Evolutionary conservation across 139 green algal genomes (phyloP), one percentile per base, ranked within the genome.

Genomic region (Chlorella sp.): DNA sequence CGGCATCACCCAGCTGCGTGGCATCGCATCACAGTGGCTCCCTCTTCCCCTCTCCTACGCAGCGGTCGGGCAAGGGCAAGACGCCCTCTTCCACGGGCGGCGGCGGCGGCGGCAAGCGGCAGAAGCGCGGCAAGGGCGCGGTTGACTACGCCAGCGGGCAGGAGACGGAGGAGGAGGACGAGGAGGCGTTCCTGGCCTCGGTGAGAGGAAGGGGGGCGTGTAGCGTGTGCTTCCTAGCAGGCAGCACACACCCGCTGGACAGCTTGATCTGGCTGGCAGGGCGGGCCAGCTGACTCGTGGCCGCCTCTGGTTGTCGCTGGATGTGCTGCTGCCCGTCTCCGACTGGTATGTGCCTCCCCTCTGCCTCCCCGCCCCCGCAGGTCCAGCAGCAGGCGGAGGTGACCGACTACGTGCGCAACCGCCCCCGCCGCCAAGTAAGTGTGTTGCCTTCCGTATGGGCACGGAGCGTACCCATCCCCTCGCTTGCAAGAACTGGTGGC

Each of bases 401-500:
- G 48, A 96, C 93, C 24, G 93, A 94, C 64, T 96, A 96, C 74
- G 90, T 90, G 3, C 82, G 87, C 64, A 92, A 92, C 74, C 86
- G 94, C 72, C 94, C 94, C 1, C 82, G 89, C 26, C 89, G 91
- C n/a, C 87, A 92, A 60, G 70, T 38, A 13, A 79, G 84, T 80
- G 65, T 26, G 8, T 26, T 34, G 36, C n/a, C n/a, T n/a, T n/a
- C n/a, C n/a, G n/a, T n/a, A n/a, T n/a, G n/a, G n/a, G n/a, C n/a
- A n/a, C n/a, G n/a, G n/a, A n/a, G n/a, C n/a, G n/a, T n/a, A n/a
- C n/a, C 32, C n/a, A 44, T 67, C 19, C 58, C 6, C 58, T 9
- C 19, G 19, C 19, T 67, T 22, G 58, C 16, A 67, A 30, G 22
- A 5, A 67, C 19, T 17, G 56, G 13, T 20, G 30, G 56, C 56